A percentile compares a stretch with the other conserved stretches of the same genome.
Evolutionary conservation across 805 yeast genomes (phyloP).

Genomic region (Maudiozyma barnettii): DNA sequence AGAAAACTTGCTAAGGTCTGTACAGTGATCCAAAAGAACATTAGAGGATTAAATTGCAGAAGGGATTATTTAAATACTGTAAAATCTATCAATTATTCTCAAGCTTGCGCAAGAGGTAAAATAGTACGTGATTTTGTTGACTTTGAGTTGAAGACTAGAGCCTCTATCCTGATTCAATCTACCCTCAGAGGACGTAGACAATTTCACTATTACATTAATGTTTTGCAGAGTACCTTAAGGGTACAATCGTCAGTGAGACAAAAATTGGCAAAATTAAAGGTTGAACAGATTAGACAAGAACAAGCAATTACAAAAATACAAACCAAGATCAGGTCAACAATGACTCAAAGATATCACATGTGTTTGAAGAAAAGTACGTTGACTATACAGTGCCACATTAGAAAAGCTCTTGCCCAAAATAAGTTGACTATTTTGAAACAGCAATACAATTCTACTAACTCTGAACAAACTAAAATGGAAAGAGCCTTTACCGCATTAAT

Average conservation of each 20-base stretch:
- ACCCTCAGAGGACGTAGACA: constrained; percentile 44
- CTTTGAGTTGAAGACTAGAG: constrained; percentile 45
- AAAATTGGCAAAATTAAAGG: constrained; percentile 37
- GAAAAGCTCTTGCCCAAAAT: constrained; percentile 59
- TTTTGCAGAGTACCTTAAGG: constrained; percentile 17
- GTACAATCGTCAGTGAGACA: constrained; percentile 43
- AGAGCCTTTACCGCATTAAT: constrained; percentile 25
- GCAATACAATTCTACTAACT: constrained; percentile 17
- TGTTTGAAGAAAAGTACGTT: constrained; percentile 45
- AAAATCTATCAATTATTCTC: constrained; percentile 47
- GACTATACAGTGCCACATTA: constrained; percentile 56
- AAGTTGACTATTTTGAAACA: constrained; percentile 32
- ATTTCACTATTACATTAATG: constrained; percentile 28
- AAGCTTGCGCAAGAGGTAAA: constrained; percentile 57
- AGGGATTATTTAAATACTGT: constrained; percentile 47
- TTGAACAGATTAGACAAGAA: constrained; percentile 39
- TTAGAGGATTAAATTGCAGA: constrained; percentile 59
- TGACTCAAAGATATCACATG: constrained; percentile 40
- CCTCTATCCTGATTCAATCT: constrained; percentile 72
- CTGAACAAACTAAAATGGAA: constrained; percentile 3
- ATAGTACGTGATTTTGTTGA: constrained; percentile 47
- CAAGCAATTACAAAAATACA: constrained; percentile 60
- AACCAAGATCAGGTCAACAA: constrained; percentile 52
- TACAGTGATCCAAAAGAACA: constrained; percentile 71
- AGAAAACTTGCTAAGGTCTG: constrained; percentile 71